A percentile compares a stretch with the other conserved stretches of the same genome.
These are phyloP conservation scores for Neurospora terricola DNA, from an alignment of 495 filamentous ascomycete species.

Conservation along the genomic window DNA sequence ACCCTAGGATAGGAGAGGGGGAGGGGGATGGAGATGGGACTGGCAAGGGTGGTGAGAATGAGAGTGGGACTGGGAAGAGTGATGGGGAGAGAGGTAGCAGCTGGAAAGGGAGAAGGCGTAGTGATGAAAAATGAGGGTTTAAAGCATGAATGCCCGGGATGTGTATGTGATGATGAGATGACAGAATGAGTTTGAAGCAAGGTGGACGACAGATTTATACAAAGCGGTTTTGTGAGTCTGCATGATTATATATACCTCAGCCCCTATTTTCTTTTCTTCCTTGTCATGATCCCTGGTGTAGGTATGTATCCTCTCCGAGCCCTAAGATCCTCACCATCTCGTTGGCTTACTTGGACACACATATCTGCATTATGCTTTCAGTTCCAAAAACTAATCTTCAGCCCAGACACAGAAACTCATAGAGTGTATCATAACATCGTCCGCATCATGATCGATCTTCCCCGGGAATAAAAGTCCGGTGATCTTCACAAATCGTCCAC, in stretches of 20 bases:
- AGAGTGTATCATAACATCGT: not conserved
- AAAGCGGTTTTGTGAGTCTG: not conserved
- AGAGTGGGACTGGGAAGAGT: not conserved
- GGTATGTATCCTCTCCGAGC: not conserved
- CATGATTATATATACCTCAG: not conserved
- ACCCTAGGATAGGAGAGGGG: not conserved
- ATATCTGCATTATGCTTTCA: not conserved
- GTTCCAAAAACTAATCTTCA: not conserved
- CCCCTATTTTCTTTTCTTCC: not conserved
- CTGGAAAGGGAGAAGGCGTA: not conserved
- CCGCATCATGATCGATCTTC: not conserved
- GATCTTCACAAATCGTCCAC: not conserved
- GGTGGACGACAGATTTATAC: no score
- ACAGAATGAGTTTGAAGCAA: no score
- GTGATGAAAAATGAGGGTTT: not conserved
- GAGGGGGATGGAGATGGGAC: not conserved
- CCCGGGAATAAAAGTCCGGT: not conserved
- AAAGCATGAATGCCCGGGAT: not conserved
- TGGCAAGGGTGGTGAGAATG: no score
- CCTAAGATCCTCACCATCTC: not conserved
- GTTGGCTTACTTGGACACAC: not conserved
- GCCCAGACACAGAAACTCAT: not conserved
- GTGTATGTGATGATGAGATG: not conserved
- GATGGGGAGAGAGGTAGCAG: not conserved
- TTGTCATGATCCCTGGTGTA: not conserved